Conservation (phyloP, 176 grass and related monocot genomes). For the Panicum miliaceum region DNA sequence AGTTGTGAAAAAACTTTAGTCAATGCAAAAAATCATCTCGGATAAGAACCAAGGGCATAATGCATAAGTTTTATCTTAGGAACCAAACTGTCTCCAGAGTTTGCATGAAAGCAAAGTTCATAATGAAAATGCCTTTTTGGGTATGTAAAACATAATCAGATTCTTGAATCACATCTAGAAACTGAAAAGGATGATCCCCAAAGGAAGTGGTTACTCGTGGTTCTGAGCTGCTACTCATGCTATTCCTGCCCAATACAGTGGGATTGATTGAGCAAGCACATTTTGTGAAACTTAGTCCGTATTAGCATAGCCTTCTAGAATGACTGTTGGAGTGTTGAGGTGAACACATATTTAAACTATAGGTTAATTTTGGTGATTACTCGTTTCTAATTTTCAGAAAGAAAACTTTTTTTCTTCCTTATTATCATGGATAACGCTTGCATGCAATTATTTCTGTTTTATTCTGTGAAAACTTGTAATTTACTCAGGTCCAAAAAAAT, state of each 20-base stretch:
- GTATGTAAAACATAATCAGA: not conserved
- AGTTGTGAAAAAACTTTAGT: too few species aligned
- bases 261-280: not conserved
- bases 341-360: slow-evolving; percentile 8
- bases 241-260: not conserved
- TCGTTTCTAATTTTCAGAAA: not conserved
- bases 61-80: not conserved
- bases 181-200: not conserved
- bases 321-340: not conserved
- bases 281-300: not conserved
- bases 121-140: not conserved
- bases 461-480: slow-evolving; percentile 14
- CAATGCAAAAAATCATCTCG: too few species aligned
- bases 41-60: too few species aligned
- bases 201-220: not conserved
- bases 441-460: not conserved
- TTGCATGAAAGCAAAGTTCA: not conserved
- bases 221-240: not conserved
- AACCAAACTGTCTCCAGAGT: not conserved
- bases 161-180: not conserved
- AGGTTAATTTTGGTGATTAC: not conserved
- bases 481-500: slow-evolving; percentile 17
- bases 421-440: not conserved
- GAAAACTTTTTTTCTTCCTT: not conserved
- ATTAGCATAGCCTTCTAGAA: not conserved